phyloP scores from a whole-genome alignment of 2,329 filamentous ascomycete genomes.

The Sclerotinia spermophila region DNA sequence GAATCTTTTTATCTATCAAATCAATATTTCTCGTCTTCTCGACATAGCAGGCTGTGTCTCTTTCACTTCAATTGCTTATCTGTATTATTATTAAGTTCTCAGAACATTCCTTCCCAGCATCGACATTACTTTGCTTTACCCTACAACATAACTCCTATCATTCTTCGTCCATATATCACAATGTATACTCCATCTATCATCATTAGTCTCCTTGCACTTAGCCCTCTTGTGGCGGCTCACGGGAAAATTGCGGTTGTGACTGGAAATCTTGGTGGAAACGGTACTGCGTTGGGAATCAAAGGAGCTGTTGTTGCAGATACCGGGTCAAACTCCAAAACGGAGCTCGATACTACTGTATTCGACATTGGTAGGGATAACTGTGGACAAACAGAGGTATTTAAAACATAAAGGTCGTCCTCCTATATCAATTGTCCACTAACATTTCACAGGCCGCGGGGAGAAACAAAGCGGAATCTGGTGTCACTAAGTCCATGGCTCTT shows the following conservation, averaged over 20 bases:
- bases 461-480: constrained; percentile 37
- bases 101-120: background rate
- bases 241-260: constrained; percentile 33
- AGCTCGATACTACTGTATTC: constrained; percentile 47
- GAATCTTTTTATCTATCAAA: background rate
- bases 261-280: constrained; percentile 43
- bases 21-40: background rate
- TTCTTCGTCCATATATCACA: background rate
- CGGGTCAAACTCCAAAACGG: constrained; percentile 42
- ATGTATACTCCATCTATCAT: background rate
- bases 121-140: background rate
- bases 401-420: background rate
- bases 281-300: constrained; percentile 43
- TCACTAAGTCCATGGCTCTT: constrained; percentile 38
- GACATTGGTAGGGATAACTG: constrained; percentile 23
- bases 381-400: constrained; percentile 23
- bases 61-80: background rate
- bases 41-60: background rate
- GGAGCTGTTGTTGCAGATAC: constrained; percentile 42
- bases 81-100: background rate
- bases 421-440: constrained; percentile 38
- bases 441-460: constrained; percentile 24
- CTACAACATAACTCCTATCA: background rate
- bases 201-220: constrained; percentile 45
- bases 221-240: constrained; percentile 56